Conservation (phyloP, 352 stramenopile species). For the Globisporangium parvum region DNA sequence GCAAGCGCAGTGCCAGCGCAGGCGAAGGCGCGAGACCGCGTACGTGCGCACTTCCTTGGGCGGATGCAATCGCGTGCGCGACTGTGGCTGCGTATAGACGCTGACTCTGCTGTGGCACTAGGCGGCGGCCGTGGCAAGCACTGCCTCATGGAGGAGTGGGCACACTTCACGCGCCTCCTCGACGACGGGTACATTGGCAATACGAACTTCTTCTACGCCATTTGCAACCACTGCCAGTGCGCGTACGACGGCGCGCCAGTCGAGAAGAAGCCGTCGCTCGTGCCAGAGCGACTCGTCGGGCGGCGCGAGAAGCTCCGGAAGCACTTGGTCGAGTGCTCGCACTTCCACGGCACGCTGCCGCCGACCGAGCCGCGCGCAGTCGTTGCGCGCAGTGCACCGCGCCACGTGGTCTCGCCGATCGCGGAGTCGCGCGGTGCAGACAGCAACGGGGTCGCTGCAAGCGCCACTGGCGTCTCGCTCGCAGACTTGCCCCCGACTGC, state of each 20-base stretch:
- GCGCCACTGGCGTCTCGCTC: background rate
- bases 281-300: slow-evolving; percentile 63
- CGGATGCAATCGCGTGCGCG: background rate
- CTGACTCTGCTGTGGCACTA: background rate
- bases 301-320: slow-evolving; percentile 78
- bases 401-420: background rate
- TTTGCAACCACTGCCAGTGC: slow-evolving; percentile 67
- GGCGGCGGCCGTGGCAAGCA: slow-evolving; percentile 55
- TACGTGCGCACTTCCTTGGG: slow-evolving; percentile 6
- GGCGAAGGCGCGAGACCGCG: slow-evolving; percentile 28
- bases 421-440: background rate
- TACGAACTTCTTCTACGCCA: slow-evolving; percentile 73
- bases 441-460: background rate
- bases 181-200: slow-evolving; percentile 80
- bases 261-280: slow-evolving; percentile 45
- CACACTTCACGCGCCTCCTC: slow-evolving; percentile 67
- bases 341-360: slow-evolving; percentile 65
- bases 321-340: slow-evolving; percentile 46
- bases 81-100: background rate
- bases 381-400: background rate
- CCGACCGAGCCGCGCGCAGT: slow-evolving; percentile 31
- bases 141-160: slow-evolving; percentile 83
- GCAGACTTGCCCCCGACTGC: background rate
- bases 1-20: slow-evolving; percentile 39
- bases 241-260: slow-evolving; percentile 46